These are phyloP conservation scores for Russula vinacea DNA, from an alignment of 768 basidiomycete genomes.

Conservation along the genomic window DNA sequence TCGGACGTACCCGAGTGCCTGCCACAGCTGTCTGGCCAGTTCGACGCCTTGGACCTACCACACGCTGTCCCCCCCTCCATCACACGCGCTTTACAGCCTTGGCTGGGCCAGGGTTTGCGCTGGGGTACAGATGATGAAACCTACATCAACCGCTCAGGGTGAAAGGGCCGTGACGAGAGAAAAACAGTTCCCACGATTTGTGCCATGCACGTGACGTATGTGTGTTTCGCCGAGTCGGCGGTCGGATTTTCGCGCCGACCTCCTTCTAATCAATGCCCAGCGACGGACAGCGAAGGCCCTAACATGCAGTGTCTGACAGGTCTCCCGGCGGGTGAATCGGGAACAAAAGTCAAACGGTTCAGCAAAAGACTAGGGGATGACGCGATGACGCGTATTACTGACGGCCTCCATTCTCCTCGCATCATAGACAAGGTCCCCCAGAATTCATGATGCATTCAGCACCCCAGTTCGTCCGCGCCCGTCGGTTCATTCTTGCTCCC, in stretches of 20 bases:
- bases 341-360: not conserved
- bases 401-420: not conserved
- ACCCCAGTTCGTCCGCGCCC: conserved; percentile 1
- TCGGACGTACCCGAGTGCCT: conserved; percentile 10
- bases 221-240: no score
- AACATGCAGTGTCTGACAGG: not conserved
- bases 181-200: not conserved
- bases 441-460: not conserved
- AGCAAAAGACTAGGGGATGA: not conserved
- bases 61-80: not conserved
- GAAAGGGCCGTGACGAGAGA: not conserved
- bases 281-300: not conserved
- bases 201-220: not conserved
- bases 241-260: not conserved
- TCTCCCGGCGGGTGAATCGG: not conserved
- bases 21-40: not conserved
- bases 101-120: not conserved
- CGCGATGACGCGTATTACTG: no score
- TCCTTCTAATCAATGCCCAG: not conserved
- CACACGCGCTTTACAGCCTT: not conserved
- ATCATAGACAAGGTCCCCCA: not conserved
- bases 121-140: not conserved
- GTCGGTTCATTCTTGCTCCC: not conserved
- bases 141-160: not conserved
- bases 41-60: not conserved